Conservation (phyloP, 805 yeast genomes). For the Ogataea ramenticola region DNA sequence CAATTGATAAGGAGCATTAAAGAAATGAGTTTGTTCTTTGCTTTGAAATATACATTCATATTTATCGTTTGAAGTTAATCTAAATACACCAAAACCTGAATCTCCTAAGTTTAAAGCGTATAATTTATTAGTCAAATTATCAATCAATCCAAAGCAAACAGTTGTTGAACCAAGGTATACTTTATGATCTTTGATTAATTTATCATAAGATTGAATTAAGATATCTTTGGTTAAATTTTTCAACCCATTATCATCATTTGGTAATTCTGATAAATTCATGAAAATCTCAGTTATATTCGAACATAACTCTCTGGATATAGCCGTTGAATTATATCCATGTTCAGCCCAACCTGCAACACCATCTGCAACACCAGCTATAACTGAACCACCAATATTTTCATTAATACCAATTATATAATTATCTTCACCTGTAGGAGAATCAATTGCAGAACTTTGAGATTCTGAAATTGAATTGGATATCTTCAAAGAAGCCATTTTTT, state of each 20-base stretch:
- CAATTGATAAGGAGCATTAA: conserved; percentile 89
- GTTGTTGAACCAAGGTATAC: conserved; percentile 93
- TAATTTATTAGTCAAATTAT: conserved; percentile 40
- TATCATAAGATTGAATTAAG: conserved; percentile 48
- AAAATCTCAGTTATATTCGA: conserved; percentile 38
- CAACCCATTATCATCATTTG: conserved; percentile 1
- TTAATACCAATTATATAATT: conserved; percentile 50
- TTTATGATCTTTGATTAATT: conserved; percentile 43
- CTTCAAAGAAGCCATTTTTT: conserved; percentile 5
- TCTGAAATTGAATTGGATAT: not conserved
- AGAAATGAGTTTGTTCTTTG: conserved; percentile 72
- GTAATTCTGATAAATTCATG: conserved; percentile 11
- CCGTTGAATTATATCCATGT: conserved; percentile 83
- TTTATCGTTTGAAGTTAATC: conserved; percentile 26
- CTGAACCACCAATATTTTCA: conserved; percentile 16
- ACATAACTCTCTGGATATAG: conserved; percentile 77
- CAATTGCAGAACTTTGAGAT: conserved; percentile 14
- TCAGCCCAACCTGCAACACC: conserved; percentile 99
- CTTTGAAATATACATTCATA: conserved; percentile 56
- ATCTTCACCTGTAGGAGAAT: conserved; percentile 74
- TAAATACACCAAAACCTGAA: conserved; percentile 86
- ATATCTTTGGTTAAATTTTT: conserved; percentile 35
- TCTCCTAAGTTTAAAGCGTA: conserved; percentile 83
- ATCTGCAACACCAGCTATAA: conserved; percentile 81
- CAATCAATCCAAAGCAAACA: conserved; percentile 73